Evolutionary conservation across 2,329 filamentous ascomycete species (phyloP).

Genomic region (Colletotrichum sojae): DNA sequence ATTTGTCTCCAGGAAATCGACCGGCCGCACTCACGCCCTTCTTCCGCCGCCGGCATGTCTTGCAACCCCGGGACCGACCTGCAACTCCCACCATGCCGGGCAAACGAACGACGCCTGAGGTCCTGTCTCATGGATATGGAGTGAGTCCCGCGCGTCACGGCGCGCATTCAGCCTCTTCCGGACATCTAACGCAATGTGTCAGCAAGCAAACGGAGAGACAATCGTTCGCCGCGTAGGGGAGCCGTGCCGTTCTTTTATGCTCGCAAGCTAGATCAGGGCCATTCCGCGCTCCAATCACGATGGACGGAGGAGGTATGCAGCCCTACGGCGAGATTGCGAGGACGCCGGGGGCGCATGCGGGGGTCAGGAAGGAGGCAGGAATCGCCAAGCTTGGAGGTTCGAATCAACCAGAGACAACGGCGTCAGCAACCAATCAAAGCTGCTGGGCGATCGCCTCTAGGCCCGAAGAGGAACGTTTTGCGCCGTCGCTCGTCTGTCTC

Average conservation of each 20-base stretch:
- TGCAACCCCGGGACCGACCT: slow-evolving; percentile 39
- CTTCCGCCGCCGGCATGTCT: slow-evolving; percentile 38
- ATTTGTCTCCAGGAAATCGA: neutral
- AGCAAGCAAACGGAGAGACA: too few species aligned
- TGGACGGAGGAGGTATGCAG: neutral
- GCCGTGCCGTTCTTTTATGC: neutral
- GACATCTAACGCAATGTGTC: neutral
- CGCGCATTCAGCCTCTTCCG: neutral
- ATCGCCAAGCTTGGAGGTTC: neutral
- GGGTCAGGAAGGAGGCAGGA: neutral
- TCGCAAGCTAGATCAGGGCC: neutral
- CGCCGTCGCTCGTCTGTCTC: slow-evolving; percentile 8
- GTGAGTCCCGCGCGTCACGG: neutral
- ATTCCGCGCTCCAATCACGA: slow-evolving; percentile 22
- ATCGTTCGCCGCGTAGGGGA: too few species aligned
- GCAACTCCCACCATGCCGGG: slow-evolving; percentile 39
- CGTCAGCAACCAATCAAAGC: neutral
- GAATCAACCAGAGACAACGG: neutral
- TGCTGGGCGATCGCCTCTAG: neutral
- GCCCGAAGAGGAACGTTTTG: slow-evolving; percentile 19
- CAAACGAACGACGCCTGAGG: neutral
- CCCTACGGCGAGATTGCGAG: slow-evolving; percentile 8
- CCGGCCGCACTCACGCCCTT: slow-evolving; percentile 37
- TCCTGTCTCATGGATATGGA: neutral
- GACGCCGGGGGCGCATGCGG: slow-evolving; percentile 5